Evolutionary conservation across 2,329 filamentous ascomycete genomes (phyloP).

Genomic region (Nemania abortiva): DNA sequence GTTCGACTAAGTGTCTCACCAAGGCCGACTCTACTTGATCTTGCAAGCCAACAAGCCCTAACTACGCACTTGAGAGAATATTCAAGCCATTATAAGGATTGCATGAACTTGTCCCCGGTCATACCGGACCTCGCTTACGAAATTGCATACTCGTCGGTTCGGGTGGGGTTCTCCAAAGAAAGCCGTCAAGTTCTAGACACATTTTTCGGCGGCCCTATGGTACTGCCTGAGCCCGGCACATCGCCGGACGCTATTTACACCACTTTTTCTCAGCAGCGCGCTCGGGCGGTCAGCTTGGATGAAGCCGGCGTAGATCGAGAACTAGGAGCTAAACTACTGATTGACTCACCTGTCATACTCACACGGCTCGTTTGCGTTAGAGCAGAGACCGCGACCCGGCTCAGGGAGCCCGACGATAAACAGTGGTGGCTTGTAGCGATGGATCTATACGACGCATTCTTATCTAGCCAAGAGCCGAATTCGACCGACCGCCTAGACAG

Average conservation of each 20-base stretch:
- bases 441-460: conserved; percentile 33
- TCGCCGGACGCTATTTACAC: neutral
- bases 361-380: conserved; percentile 22
- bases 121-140: too few relatives aligned
- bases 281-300: too few relatives aligned
- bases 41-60: conserved; percentile 28
- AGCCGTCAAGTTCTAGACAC: conserved; percentile 27
- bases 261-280: too few relatives aligned
- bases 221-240: conserved; percentile 29
- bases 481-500: conserved; percentile 27
- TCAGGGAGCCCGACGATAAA: conserved; percentile 19
- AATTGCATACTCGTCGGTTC: neutral
- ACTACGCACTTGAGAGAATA: conserved; percentile 13
- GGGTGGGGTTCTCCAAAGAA: neutral
- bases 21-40: conserved; percentile 16
- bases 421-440: conserved; percentile 38
- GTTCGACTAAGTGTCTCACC: neutral
- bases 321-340: too few relatives aligned
- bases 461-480: conserved; percentile 25
- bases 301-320: too few relatives aligned
- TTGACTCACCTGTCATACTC: too few relatives aligned
- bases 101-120: neutral
- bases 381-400: conserved; percentile 29
- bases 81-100: conserved; percentile 18
- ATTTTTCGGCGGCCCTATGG: conserved; percentile 36